Conservation (phyloP, 2,329 filamentous ascomycete species). For the Paecilomyces fulvus region DNA sequence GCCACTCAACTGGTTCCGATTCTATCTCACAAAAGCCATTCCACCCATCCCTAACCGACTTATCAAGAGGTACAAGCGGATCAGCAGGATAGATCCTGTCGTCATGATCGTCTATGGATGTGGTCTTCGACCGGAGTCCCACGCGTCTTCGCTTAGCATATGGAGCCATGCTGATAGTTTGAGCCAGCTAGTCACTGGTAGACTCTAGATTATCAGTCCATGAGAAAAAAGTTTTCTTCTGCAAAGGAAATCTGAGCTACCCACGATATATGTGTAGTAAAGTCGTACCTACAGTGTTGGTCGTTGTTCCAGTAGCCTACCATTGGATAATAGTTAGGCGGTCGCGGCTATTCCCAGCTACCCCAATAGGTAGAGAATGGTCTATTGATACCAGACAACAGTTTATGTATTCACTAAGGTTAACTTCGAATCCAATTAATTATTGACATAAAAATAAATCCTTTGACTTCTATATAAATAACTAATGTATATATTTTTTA, state of each 20-base stretch:
- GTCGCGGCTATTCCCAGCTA: background rate
- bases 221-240: too few relatives aligned
- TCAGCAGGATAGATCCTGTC: conserved; percentile 13
- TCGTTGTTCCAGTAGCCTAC: background rate
- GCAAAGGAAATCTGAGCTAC: too few relatives aligned
- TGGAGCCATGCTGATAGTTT: conserved; percentile 1
- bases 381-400: background rate
- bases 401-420: too few relatives aligned
- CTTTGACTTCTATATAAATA: too few relatives aligned
- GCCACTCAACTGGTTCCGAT: conserved; percentile 65
- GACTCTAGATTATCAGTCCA: conserved; percentile 1
- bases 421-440: too few relatives aligned
- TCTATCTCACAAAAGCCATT: conserved; percentile 61
- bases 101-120: background rate
- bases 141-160: conserved; percentile 6
- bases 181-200: conserved; percentile 45
- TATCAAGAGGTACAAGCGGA: conserved; percentile 22
- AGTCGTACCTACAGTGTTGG: background rate
- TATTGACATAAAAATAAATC: too few relatives aligned
- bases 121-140: background rate
- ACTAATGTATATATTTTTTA: too few relatives aligned
- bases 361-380: background rate
- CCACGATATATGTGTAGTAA: too few relatives aligned
- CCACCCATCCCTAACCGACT: conserved; percentile 35
- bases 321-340: background rate